These are phyloP conservation scores for Suhomyces coccinellae DNA, from an alignment of 1,139 yeast species.

Conservation along the genomic window DNA sequence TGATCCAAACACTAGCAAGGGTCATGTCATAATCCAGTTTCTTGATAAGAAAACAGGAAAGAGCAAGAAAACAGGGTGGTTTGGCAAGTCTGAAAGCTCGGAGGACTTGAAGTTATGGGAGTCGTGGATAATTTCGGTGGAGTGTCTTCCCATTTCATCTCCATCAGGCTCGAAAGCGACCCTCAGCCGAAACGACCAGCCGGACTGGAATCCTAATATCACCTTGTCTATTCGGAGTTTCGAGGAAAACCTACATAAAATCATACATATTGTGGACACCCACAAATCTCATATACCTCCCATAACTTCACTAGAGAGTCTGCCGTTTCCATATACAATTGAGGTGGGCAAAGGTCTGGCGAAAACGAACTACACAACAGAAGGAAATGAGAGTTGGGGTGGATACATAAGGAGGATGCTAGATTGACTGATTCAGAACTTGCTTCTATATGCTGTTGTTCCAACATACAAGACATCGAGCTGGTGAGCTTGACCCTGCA, in stretches of 20 bases:
- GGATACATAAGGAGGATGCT: conserved; percentile 49
- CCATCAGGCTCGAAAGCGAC: conserved; percentile 1
- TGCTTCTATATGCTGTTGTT: neutral
- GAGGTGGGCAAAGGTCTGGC: conserved; percentile 22
- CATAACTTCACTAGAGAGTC: conserved; percentile 61
- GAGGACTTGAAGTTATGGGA: conserved; percentile 40
- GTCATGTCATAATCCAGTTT: conserved; percentile 30
- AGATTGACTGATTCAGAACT: conserved; percentile 22
- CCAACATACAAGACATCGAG: neutral
- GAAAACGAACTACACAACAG: conserved; percentile 10
- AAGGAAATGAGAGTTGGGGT: conserved; percentile 46
- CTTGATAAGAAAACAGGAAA: conserved; percentile 27
- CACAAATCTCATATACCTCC: conserved; percentile 74
- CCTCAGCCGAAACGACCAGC: conserved; percentile 2
- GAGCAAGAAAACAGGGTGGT: conserved; percentile 45
- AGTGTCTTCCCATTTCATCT: conserved; percentile 32
- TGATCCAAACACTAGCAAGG: conserved; percentile 3
- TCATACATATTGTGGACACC: conserved; percentile 52
- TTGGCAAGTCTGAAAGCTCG: conserved; percentile 31
- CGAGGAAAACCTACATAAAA: conserved; percentile 43
- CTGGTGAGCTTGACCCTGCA: neutral
- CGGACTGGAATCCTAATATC: conserved; percentile 16
- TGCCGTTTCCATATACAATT: conserved; percentile 65
- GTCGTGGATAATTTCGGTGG: conserved; percentile 41
- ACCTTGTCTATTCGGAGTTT: conserved; percentile 37